Percentiles rank a stretch among this genome's conserved stretches.
Conservation (phyloP, 2,329 filamentous ascomycete genomes). For the Amylocarpus encephaloides region DNA sequence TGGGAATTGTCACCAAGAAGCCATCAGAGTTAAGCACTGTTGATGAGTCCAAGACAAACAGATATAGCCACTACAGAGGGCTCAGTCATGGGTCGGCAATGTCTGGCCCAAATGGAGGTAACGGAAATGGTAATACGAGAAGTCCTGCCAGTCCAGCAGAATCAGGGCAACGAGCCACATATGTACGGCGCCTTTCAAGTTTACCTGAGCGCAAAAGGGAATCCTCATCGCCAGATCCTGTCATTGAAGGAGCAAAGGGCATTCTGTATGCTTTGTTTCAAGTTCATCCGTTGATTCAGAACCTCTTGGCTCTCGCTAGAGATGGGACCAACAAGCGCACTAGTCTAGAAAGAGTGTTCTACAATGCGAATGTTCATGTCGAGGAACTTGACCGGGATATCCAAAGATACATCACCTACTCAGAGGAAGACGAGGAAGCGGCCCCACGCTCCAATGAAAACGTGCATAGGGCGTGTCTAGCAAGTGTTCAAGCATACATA, state of each 20-base stretch:
- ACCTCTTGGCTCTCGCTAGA: conserved; percentile 54
- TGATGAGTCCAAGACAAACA: conserved; percentile 55
- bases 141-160: conserved; percentile 58
- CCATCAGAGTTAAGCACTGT: conserved; percentile 55
- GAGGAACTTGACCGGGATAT: conserved; percentile 61
- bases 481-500: conserved; percentile 57
- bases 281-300: conserved; percentile 62
- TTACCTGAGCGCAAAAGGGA: conserved; percentile 56
- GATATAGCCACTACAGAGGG: conserved; percentile 61
- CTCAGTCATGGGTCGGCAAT: conserved; percentile 64
- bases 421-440: conserved; percentile 43
- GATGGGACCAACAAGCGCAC: conserved; percentile 55
- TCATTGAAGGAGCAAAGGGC: conserved; percentile 59
- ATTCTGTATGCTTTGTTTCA: conserved; percentile 62
- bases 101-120: conserved; percentile 32
- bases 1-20: conserved; percentile 57
- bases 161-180: conserved; percentile 50
- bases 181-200: conserved; percentile 57
- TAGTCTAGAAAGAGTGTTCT: conserved; percentile 60
- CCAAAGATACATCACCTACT: conserved; percentile 50
- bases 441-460: conserved; percentile 53
- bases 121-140: conserved; percentile 23
- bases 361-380: conserved; percentile 61
- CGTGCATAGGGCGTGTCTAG: conserved; percentile 56
- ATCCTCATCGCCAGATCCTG: conserved; percentile 53